A percentile compares a stretch with the other conserved stretches of the same genome.
Evolutionary conservation across 2,329 filamentous ascomycete species (phyloP).

Genomic region (Pezicula rhizophila): DNA sequence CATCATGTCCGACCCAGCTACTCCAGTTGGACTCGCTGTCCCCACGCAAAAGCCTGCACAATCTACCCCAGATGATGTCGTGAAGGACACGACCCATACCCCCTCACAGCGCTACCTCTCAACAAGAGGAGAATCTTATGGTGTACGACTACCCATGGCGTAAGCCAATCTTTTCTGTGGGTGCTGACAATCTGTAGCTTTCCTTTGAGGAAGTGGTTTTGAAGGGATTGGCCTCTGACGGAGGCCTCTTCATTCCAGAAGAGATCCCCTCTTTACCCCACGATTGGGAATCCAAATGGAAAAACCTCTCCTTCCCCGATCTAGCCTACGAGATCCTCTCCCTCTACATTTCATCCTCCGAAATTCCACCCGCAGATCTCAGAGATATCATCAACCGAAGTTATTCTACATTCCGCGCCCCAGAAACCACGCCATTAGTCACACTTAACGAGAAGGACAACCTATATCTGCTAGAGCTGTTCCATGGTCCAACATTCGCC

Average conservation of each 20-base stretch:
- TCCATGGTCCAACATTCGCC: constrained; percentile 91
- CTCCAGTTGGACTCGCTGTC: constrained; percentile 17
- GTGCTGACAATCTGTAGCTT: constrained; percentile 45
- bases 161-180: constrained; percentile 2
- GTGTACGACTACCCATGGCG: constrained; percentile 36
- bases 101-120: constrained; percentile 56
- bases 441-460: constrained; percentile 67
- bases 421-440: constrained; percentile 72
- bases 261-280: constrained; percentile 61
- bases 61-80: constrained; percentile 10
- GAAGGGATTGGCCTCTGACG: constrained; percentile 80
- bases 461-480: constrained; percentile 84
- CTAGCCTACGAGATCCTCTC: constrained; percentile 80
- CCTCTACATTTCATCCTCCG: constrained; percentile 76
- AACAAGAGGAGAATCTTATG: constrained; percentile 56
- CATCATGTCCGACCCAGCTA: constrained; percentile 13
- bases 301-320: constrained; percentile 71
- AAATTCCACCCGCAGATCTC: constrained; percentile 77
- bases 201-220: constrained; percentile 89
- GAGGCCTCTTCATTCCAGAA: constrained; percentile 85
- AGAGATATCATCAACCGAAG: constrained; percentile 77
- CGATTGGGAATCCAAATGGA: constrained; percentile 66
- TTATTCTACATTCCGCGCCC: constrained; percentile 81
- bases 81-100: constrained; percentile 26
- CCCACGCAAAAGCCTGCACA: constrained; percentile 13